phyloP scores from a whole-genome alignment of 495 filamentous ascomycete genomes.

The Mycothermus thermophilus region DNA sequence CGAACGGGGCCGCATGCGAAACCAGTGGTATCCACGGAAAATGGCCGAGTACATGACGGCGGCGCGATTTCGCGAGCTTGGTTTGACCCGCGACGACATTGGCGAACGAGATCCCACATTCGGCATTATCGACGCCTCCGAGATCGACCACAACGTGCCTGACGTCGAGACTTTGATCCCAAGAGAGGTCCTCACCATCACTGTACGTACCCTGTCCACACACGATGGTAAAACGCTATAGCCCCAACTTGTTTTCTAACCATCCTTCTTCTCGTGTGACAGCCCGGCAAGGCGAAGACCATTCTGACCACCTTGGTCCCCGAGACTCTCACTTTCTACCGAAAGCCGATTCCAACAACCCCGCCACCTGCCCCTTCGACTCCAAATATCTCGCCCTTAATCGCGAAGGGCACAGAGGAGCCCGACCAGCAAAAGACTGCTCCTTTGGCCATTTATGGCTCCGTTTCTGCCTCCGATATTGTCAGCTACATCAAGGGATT shows the following conservation, averaged over 20 bases:
- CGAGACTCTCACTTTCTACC: conserved; percentile 78
- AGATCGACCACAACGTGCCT: conserved; percentile 1
- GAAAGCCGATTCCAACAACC: conserved; percentile 30
- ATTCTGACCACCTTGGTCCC: conserved; percentile 85
- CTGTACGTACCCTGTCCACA: conserved; percentile 8
- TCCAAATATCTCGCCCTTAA: conserved; percentile 10
- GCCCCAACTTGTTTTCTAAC: too few species aligned
- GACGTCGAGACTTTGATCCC: too few species aligned
- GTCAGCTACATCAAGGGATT: conserved; percentile 16
- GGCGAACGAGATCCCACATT: conserved; percentile 29
- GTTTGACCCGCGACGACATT: conserved; percentile 25
- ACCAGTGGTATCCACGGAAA: conserved; percentile 30
- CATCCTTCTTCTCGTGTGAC: too few species aligned
- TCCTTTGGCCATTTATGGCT: conserved; percentile 26
- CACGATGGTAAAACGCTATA: too few species aligned
- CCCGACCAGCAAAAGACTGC: background rate
- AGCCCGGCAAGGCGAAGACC: conserved; percentile 50
- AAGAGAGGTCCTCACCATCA: conserved; percentile 1
- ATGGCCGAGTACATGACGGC: conserved; percentile 34
- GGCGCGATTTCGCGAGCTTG: conserved; percentile 26
- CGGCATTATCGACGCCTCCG: conserved; percentile 8
- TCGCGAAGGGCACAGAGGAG: conserved; percentile 2
- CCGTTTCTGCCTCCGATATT: conserved; percentile 26
- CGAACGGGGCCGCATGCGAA: conserved; percentile 34
- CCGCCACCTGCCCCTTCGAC: conserved; percentile 9